These are phyloP conservation scores for Agaricales sp. DNA, from an alignment of 1,284 basidiomycete genomes.

Conservation along the genomic window DNA sequence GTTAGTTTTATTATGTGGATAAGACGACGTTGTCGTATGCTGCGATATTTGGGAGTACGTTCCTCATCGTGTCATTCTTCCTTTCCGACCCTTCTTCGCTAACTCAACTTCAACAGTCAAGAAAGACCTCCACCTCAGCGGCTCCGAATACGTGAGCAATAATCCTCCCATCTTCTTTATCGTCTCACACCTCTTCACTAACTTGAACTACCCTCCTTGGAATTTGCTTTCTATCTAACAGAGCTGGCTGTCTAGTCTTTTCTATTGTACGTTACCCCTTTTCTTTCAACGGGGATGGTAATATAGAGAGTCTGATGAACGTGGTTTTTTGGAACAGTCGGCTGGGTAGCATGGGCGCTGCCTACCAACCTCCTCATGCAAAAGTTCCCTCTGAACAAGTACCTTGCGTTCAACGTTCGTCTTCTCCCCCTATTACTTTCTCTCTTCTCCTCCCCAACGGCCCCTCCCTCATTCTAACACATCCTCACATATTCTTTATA, in stretches of 20 bases:
- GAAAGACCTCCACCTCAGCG: conserved; percentile 13
- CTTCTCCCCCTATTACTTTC: neutral
- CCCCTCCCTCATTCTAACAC: neutral
- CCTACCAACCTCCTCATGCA: conserved; percentile 37
- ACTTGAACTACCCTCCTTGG: neutral
- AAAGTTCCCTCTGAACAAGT: conserved; percentile 29
- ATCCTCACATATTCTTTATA: neutral
- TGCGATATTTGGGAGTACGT: conserved; percentile 16
- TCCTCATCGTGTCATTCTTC: neutral
- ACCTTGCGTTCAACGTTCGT: conserved; percentile 27
- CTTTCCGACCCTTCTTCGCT: neutral
- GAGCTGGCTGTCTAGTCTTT: conserved; percentile 24
- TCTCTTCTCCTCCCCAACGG: conserved; percentile 1
- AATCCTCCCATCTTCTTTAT: neutral
- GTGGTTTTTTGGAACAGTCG: conserved; percentile 14
- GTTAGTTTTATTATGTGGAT: conserved; percentile 25
- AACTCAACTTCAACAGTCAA: conserved; percentile 11
- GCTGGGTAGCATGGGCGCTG: conserved; percentile 34
- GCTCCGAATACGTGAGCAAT: conserved; percentile 14
- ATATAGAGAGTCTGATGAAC: neutral
- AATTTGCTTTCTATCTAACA: conserved; percentile 2
- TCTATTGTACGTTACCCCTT: conserved; percentile 22
- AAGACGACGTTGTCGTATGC: conserved; percentile 15
- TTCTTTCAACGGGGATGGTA: neutral
- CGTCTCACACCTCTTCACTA: neutral